Evolutionary conservation across 768 basidiomycete species (phyloP).

Genomic region (Boletus rubroflammeus): DNA sequence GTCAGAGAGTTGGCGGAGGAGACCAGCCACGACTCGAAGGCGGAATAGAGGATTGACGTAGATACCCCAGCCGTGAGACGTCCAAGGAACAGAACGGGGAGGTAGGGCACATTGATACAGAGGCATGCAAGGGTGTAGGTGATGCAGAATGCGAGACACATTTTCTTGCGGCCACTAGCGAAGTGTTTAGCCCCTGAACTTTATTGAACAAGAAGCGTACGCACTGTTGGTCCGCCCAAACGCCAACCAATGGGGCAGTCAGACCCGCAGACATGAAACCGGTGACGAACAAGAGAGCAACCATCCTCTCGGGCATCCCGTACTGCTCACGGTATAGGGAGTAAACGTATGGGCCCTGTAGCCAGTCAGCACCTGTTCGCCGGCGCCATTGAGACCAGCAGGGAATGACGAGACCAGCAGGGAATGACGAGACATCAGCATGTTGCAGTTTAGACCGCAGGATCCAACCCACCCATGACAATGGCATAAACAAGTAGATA

Average conservation of each 20-base stretch:
- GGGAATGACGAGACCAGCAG: background rate
- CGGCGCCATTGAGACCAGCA: background rate
- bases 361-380: slow-evolving; percentile 65
- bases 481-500: slow-evolving; percentile 68
- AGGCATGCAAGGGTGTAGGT: slow-evolving; percentile 59
- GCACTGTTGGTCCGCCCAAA: slow-evolving; percentile 73
- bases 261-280: slow-evolving; percentile 71
- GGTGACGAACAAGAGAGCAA: slow-evolving; percentile 73
- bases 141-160: slow-evolving; percentile 71
- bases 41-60: slow-evolving; percentile 72
- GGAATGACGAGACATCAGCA: background rate
- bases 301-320: slow-evolving; percentile 54
- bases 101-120: slow-evolving; percentile 51
- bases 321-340: slow-evolving; percentile 72
- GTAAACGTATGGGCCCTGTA: slow-evolving; percentile 78
- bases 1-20: slow-evolving; percentile 52
- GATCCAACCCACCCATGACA: slow-evolving; percentile 59
- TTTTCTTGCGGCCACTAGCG: slow-evolving; percentile 57
- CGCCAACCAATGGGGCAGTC: slow-evolving; percentile 66
- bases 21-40: slow-evolving; percentile 76
- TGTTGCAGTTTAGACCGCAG: background rate
- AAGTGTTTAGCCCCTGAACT: background rate
- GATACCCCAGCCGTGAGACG: slow-evolving; percentile 68
- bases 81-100: slow-evolving; percentile 60
- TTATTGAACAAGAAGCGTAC: background rate